These are phyloP conservation scores for Lodderomyces parapsilosis DNA, from an alignment of 1,139 yeast genomes.

Conservation along the genomic window DNA sequence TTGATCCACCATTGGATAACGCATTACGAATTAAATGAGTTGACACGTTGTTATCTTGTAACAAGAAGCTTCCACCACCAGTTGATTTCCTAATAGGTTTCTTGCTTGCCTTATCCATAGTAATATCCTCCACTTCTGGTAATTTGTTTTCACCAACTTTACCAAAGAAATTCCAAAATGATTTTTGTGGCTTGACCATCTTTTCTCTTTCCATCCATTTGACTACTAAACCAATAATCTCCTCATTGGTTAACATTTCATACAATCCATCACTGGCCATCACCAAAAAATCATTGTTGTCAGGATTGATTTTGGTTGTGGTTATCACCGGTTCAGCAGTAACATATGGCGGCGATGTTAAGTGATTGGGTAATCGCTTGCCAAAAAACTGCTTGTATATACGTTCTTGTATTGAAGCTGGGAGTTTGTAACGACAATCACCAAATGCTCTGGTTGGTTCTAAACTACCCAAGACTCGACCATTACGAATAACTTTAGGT, in stretches of 20 bases:
- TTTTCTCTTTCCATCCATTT: conserved; percentile 88
- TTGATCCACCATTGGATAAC: conserved; percentile 80
- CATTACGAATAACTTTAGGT: conserved; percentile 77
- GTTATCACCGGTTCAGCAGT: conserved; percentile 95
- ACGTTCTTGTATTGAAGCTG: conserved; percentile 68
- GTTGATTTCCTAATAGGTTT: conserved; percentile 45
- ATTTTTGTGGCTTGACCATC: conserved; percentile 54
- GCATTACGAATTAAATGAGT: conserved; percentile 95
- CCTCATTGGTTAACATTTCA: conserved; percentile 89
- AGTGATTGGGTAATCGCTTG: conserved; percentile 72
- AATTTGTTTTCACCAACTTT: conserved; percentile 47
- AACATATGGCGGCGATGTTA: conserved; percentile 92
- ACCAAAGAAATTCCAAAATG: conserved; percentile 45
- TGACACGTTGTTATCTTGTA: conserved; percentile 83
- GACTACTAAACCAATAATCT: conserved; percentile 87
- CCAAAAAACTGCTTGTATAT: conserved; percentile 82
- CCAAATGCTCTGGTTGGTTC: conserved; percentile 98
- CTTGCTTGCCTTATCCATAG: conserved; percentile 51
- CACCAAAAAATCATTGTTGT: conserved; percentile 80
- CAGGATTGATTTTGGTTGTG: conserved; percentile 71
- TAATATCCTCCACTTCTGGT: conserved; percentile 63
- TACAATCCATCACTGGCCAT: conserved; percentile 94
- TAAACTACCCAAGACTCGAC: conserved; percentile 89
- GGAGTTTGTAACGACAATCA: conserved; percentile 88
- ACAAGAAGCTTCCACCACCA: conserved; percentile 44